Evolutionary conservation across 2,329 filamentous ascomycete species (phyloP), one percentile per base, ranked within the genome.

Genomic region (Cercospora nicotianae): DNA sequence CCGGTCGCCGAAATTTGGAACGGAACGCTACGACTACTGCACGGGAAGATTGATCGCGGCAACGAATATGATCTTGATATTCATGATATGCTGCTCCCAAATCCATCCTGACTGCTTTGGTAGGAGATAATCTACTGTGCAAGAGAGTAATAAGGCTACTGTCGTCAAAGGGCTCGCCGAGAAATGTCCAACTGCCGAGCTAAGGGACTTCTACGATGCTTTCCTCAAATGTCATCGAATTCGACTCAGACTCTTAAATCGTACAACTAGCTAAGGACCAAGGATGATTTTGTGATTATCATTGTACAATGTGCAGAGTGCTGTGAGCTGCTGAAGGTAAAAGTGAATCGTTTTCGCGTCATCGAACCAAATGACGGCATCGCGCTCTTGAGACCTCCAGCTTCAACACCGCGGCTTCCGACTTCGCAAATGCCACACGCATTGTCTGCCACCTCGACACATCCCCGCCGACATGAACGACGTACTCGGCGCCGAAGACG

Each of bases 401-500:
- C 42, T 48, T 12, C 45, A 20, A 20, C 45, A 51, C 12, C 45
- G 45, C 45, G 9, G 16, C 53, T n/a, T 26, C 16, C 23, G 53
- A 57, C 13, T 30, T 18, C 48, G 28, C n/a, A 13, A 53, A 3
- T 28, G 31, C 60, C 42, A 9, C 42, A 42, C 45, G 12, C 60
- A 53, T 55, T 57, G 53, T 31, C 23, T 30, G 8, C 53, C 12
- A 26, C 28, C 53, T 31, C 53, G 23, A 20, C 26, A 57, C 31
- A 28, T 31, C 5, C 20, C 10, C 48, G 28, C 18, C 48, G 53
- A n/a, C 18, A 64, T 57, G 61, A 64, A 39, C 23, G 18, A 39
- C 20, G 10, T 64, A 13, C 61, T 42, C n/a, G 48, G 51, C 48
- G 61, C 48, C 48, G 61, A 64, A 20, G 48, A 57, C 61, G 39